phyloP scores from a whole-genome alignment of 495 filamentous ascomycete species.

The Hyaloscypha finlandica region DNA sequence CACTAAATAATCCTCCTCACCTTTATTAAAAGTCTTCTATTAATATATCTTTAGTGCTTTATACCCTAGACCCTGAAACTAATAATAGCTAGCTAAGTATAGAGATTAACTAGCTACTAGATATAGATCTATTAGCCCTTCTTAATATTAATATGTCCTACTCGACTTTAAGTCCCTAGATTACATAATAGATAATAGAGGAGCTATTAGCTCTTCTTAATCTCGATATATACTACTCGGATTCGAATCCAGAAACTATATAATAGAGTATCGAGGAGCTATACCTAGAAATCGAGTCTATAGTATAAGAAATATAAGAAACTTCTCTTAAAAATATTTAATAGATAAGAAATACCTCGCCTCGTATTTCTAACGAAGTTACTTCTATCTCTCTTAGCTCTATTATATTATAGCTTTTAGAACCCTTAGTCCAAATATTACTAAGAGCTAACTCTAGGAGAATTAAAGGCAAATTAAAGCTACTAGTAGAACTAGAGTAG shows the following conservation, averaged over 20 bases:
- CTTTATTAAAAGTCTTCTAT: background rate
- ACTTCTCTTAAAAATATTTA: background rate
- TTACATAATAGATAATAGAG: too few relatives aligned
- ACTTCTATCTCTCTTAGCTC: background rate
- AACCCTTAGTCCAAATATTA: background rate
- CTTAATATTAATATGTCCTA: too few relatives aligned
- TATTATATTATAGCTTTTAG: background rate
- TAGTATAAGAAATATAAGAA: background rate
- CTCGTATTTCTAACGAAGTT: background rate
- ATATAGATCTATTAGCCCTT: background rate
- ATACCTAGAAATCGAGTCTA: background rate
- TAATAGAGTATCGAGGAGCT: background rate
- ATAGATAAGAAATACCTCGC: background rate
- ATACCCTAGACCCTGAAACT: background rate
- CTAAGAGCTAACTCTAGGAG: background rate
- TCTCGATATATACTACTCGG: background rate
- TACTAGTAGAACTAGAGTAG: background rate
- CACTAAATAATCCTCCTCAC: background rate
- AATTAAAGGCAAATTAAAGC: background rate
- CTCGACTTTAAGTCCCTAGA: too few relatives aligned
- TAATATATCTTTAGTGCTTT: too few relatives aligned
- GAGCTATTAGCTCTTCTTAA: background rate
- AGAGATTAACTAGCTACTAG: constrained; percentile 5
- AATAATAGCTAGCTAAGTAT: background rate
- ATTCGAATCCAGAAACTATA: background rate